Evolutionary conservation across 108 stramenopile species (phyloP).

Genomic region (Epipyxis sp.): DNA sequence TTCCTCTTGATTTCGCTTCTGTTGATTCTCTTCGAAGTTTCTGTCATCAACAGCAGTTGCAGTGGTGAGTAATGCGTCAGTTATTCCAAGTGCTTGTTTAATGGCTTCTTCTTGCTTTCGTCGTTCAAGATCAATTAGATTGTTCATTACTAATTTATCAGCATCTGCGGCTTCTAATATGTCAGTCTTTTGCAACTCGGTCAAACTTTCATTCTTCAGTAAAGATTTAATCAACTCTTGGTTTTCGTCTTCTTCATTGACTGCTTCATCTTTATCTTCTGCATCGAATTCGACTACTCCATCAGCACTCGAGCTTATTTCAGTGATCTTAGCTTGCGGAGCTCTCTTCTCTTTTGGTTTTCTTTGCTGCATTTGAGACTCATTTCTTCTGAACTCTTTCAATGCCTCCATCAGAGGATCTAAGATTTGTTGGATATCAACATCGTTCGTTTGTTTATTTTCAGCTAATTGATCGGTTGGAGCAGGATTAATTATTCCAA

Average conservation of each 20-base stretch:
- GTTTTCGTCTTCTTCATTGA: background rate
- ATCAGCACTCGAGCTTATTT: too few species aligned
- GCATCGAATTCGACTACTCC: too few species aligned
- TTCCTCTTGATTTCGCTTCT: too few species aligned
- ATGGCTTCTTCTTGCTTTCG: slow-evolving; percentile 18
- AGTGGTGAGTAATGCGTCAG: too few species aligned
- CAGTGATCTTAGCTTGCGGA: too few species aligned
- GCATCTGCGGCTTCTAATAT: background rate
- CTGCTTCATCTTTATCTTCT: too few species aligned
- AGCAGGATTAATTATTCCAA: too few species aligned
- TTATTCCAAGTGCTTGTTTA: background rate
- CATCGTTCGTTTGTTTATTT: too few species aligned
- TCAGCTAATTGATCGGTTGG: too few species aligned
- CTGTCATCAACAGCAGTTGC: too few species aligned
- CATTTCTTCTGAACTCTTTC: background rate
- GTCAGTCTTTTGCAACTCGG: background rate
- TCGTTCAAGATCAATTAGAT: slow-evolving; percentile 10
- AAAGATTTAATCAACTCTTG: background rate
- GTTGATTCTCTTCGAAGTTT: too few species aligned
- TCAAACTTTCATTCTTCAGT: slow-evolving; percentile 16
- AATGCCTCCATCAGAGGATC: background rate
- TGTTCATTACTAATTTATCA: slow-evolving; percentile 6
- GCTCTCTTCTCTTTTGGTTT: background rate
- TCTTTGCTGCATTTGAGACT: background rate
- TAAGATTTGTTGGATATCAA: background rate